Evolutionary conservation across 169 alveolate species (phyloP), one percentile per base, ranked within the genome.

Genomic region (Plasmodium inui): DNA sequence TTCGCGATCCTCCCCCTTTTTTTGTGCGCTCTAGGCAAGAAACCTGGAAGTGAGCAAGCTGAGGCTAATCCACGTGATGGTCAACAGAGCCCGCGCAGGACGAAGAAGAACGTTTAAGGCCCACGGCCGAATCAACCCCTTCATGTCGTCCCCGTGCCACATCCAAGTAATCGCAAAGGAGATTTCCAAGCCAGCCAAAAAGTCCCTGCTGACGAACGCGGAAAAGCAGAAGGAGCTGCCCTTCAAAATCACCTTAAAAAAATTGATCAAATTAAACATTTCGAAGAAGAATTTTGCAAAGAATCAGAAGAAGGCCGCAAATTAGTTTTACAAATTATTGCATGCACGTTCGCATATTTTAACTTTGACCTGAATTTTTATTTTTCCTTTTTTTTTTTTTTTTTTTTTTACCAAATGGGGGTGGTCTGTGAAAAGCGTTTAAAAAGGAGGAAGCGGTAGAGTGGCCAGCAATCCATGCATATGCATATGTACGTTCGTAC

Each of bases 91-190:
- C 10, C 98, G 97, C 81, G 97, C 97, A 82, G 99, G 99, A 46
- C 98, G 99, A 97, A 98, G 99, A 96, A 97, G 99, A 96, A 98
- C 99, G 37, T 99, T 97, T 97, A 97, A 99, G 92, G 99, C 99
- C 26, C 99, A 99, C 94, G 99, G 99, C 55, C 98, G 99, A 94
- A 99, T 99, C 96, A 98, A 97, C 80, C 98, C 99, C 17, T 98
- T 94, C 96, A 97, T 97, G 95, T 97, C 98, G 53, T 97, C 96
- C 55, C 98, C 99, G 4, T 98, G 99, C 94, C 98, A 98, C 94
- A 95, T 98, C 82, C 98, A 98, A 95, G 85, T 98, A 61, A 97
- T 98, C 79, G 98, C 98, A 50, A 96, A 95, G 53, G 99, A 98
- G 95, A 92, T 96, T 44, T 97, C 95, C 70, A 97, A 96, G 84